Percentiles rank a stretch among this genome's conserved stretches.
phyloP scores from a whole-genome alignment of 768 basidiomycete genomes.

The Macrolepiota fuliginosa region DNA sequence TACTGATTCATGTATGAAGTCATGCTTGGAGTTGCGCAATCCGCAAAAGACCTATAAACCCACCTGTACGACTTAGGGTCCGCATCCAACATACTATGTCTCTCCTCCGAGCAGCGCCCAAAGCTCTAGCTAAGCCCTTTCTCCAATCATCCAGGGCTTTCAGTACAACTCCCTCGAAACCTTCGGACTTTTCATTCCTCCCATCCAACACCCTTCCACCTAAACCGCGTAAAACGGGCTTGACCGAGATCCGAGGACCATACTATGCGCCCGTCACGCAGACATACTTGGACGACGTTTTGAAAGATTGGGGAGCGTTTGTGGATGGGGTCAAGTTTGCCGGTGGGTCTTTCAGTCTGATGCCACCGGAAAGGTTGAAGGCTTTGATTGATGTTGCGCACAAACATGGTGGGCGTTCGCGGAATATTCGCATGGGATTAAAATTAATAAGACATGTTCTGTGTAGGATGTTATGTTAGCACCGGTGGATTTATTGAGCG shows the following conservation, averaged over 20 bases:
- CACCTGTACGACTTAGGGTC: background rate
- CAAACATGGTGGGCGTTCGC: slow-evolving; percentile 27
- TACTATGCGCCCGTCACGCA: slow-evolving; percentile 41
- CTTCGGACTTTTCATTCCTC: slow-evolving; percentile 23
- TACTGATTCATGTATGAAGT: slow-evolving; percentile 8
- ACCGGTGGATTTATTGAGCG: slow-evolving; percentile 43
- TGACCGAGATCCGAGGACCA: slow-evolving; percentile 44
- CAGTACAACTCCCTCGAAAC: background rate
- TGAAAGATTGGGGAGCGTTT: slow-evolving; percentile 38
- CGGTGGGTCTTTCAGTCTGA: slow-evolving; percentile 39
- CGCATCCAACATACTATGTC: background rate
- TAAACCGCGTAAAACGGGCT: slow-evolving; percentile 34
- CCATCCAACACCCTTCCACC: slow-evolving; percentile 27
- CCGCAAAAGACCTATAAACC: background rate
- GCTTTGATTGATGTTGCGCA: slow-evolving; percentile 39
- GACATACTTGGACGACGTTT: slow-evolving; percentile 38
- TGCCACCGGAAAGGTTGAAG: slow-evolving; percentile 36
- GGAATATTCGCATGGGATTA: background rate
- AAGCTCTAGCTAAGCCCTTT: background rate
- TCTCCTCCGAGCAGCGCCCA: background rate
- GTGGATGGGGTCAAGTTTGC: slow-evolving; percentile 47
- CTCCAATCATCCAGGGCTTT: background rate
- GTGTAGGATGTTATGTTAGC: slow-evolving; percentile 30
- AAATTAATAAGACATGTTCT: background rate
- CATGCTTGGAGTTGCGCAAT: slow-evolving; percentile 3